These are phyloP conservation scores for Mycena vulgaris DNA, from an alignment of 768 basidiomycete species.

Conservation along the genomic window DNA sequence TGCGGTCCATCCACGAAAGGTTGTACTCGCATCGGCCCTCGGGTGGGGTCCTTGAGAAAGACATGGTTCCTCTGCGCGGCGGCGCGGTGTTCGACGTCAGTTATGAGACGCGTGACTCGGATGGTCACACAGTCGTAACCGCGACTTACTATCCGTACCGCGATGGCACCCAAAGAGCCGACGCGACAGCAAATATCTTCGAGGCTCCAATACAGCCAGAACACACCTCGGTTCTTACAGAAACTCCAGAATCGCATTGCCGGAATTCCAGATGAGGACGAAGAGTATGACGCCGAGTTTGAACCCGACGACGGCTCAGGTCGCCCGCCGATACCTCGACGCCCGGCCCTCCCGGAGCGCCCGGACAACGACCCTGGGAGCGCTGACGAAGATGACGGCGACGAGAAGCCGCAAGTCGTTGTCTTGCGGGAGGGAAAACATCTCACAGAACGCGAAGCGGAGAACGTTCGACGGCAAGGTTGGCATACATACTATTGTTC, in stretches of 20 bases:
- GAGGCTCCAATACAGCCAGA: conserved; percentile 73
- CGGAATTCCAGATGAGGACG: conserved; percentile 66
- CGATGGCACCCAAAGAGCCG: conserved; percentile 71
- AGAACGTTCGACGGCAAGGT: conserved; percentile 86
- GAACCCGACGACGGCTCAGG: conserved; percentile 76
- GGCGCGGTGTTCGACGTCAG: too few relatives aligned
- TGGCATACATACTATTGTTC: conserved; percentile 35
- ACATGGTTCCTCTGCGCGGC: too few relatives aligned
- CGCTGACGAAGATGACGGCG: conserved; percentile 78
- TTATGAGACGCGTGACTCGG: too few relatives aligned
- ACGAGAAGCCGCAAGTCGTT: conserved; percentile 92
- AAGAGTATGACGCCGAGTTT: conserved; percentile 65
- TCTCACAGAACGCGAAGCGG: conserved; percentile 81
- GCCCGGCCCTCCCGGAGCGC: conserved; percentile 80
- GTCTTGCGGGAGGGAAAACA: conserved; percentile 93
- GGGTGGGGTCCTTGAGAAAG: too few relatives aligned
- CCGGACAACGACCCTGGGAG: conserved; percentile 80
- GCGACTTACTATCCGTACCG: too few relatives aligned
- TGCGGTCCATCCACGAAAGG: conserved; percentile 27
- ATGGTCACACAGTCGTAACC: too few relatives aligned
- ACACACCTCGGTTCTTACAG: conserved; percentile 59
- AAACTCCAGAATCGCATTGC: conserved; percentile 76
- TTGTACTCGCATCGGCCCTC: conserved; percentile 12
- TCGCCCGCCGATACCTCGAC: conserved; percentile 79
- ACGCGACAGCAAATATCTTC: conserved; percentile 82